Conservation (phyloP, 331 rosid genomes). For the Quercus lobata region DNA sequence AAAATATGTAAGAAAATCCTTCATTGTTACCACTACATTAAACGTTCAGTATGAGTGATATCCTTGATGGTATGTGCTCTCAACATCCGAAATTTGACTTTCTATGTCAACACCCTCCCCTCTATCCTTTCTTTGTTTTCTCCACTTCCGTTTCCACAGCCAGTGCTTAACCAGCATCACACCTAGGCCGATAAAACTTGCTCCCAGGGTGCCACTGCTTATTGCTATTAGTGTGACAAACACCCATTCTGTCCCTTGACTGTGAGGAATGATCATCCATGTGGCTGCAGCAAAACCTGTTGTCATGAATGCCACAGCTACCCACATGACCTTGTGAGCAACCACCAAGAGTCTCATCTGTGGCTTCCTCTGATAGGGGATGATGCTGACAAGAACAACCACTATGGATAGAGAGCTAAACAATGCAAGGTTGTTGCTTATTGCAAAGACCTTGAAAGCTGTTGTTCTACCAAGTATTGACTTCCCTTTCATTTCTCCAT, state of each 20-base stretch:
- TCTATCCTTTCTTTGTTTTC: conserved; percentile 22
- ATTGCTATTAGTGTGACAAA: conserved; percentile 35
- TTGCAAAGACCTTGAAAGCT: conserved; percentile 59
- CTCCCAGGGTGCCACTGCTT: conserved; percentile 52
- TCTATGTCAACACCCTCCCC: conserved; percentile 29
- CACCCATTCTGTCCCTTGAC: conserved; percentile 25
- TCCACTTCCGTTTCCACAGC: conserved; percentile 51
- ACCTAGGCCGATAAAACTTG: conserved; percentile 42
- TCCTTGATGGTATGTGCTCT: conserved; percentile 37
- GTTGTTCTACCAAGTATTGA: conserved; percentile 34
- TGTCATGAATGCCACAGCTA: conserved; percentile 60
- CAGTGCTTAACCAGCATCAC: conserved; percentile 51
- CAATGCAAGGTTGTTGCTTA: conserved; percentile 56
- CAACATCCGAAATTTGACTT: conserved; percentile 44
- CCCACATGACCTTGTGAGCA: conserved; percentile 70
- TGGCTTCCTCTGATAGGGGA: conserved; percentile 57
- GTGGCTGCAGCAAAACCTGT: conserved; percentile 63
- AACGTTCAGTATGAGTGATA: conserved; percentile 54
- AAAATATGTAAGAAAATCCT: neutral
- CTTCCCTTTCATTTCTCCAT: conserved; percentile 40
- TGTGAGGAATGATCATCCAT: conserved; percentile 58
- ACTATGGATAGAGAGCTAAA: conserved; percentile 61
- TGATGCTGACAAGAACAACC: conserved; percentile 62
- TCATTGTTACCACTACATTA: neutral
- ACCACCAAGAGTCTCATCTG: conserved; percentile 34